Evolutionary conservation across 1,139 yeast species (phyloP), one percentile per base, ranked within the genome.

Genomic region (Taphrina sp.): DNA sequence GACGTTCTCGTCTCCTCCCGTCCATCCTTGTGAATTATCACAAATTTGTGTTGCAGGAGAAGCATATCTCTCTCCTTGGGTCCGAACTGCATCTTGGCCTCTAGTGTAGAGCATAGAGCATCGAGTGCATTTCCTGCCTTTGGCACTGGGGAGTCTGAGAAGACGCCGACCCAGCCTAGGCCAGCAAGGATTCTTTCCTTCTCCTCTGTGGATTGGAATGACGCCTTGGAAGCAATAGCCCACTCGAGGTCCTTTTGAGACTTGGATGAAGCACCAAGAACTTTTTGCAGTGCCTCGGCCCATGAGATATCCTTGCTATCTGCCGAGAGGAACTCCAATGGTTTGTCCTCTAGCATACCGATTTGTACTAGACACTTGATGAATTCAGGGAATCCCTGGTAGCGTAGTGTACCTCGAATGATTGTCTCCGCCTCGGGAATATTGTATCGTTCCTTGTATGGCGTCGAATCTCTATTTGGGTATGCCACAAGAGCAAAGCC

Each of bases 351-450:
- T 69, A 92, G 79, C 80, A 92, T 83, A 29, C 96, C 96, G 67
- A 89, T 75, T 72, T 92, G 97, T 60, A 92, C 97, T 59, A 92
- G 79, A 51, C 85, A 96, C 76, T 90, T 90, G 72, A 90, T 83
- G 71, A 92, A 90, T 75, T 90, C 96, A 58, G 97, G 96, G 90
- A 92, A 92, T 52, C 98, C 98, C 75, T 89, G 97, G 81, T 79
- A 92, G 76, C 98, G 82, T 70, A 92, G 79, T 62, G 98, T 92
- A 69, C 98, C 98, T 77, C 98, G 86, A 66, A 92, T 80, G 61
- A 92, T 89, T 59, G 96, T 89, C 67, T 92, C 89, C 64, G 98
- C 98, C 76, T 92, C 98, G 63, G 98, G 98, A 63, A 92, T 92
- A 69, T 79, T 73, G 75, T 92, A 92, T 64, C 92, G 80, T 72